These are phyloP conservation scores for Dendrobium huoshanense DNA, from an alignment of 106 monocot genomes.

Conservation along the genomic window DNA sequence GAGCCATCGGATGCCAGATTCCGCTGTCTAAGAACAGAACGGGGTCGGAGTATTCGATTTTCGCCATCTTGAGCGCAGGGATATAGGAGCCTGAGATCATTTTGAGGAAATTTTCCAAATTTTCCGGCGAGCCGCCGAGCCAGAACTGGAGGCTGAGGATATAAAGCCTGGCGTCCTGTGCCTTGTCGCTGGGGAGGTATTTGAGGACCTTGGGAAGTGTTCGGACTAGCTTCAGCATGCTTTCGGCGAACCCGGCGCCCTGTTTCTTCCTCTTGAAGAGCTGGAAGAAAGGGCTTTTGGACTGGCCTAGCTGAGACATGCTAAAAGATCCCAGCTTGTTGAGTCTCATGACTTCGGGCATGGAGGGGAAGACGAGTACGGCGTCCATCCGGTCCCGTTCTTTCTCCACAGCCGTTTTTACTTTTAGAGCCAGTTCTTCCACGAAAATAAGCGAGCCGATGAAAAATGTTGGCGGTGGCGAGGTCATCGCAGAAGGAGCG, in stretches of 20 bases:
- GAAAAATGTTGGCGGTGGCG: constrained; percentile 58
- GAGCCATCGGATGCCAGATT: constrained; percentile 69
- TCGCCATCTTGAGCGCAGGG: constrained; percentile 37
- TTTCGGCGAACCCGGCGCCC: constrained; percentile 57
- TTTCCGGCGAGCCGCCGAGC: constrained; percentile 72
- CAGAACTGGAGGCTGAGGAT: constrained; percentile 81
- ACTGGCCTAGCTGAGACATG: constrained; percentile 78
- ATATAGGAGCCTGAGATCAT: constrained; percentile 63
- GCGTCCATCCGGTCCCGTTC: constrained; percentile 62
- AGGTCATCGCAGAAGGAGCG: constrained; percentile 51
- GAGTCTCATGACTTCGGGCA: constrained; percentile 80
- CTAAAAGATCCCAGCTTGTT: constrained; percentile 79
- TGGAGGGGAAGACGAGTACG: constrained; percentile 65
- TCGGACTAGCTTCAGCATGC: constrained; percentile 66
- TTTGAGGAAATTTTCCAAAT: constrained; percentile 64
- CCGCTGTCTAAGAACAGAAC: constrained; percentile 60
- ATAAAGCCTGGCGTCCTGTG: constrained; percentile 64
- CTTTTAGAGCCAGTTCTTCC: constrained; percentile 58
- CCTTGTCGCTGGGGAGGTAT: constrained; percentile 72
- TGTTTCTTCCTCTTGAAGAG: constrained; percentile 60
- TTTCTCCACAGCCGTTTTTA: constrained; percentile 57
- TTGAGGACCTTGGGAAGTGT: constrained; percentile 70
- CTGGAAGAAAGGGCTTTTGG: constrained; percentile 71
- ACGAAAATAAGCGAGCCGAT: constrained; percentile 75
- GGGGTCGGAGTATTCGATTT: constrained; percentile 43